These are phyloP conservation scores for Ziziphus jujuba DNA, from an alignment of 306 rosid species.

Conservation along the genomic window DNA sequence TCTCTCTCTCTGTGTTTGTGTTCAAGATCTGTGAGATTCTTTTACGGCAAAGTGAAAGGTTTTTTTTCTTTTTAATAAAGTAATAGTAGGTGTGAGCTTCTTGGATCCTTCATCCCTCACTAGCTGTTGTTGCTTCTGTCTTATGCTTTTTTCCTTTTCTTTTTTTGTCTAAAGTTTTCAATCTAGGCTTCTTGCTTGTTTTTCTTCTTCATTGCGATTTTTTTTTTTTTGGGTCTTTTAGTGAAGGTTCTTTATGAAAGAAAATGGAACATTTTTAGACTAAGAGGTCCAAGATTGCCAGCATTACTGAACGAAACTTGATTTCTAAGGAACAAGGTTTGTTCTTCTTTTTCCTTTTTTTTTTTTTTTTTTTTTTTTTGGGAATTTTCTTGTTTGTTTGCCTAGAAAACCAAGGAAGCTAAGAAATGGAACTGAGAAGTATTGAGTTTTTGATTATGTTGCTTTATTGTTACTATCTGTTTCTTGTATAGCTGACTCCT, in stretches of 20 bases:
- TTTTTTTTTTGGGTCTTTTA: background rate
- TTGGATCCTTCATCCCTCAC: constrained; percentile 1
- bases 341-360: constrained; percentile 35
- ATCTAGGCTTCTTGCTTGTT: too few relatives aligned
- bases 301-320: constrained; percentile 33
- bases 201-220: constrained; percentile 3
- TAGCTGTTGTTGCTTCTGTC: background rate
- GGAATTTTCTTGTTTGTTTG: constrained; percentile 8
- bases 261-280: constrained; percentile 56
- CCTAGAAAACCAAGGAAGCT: background rate
- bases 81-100: constrained; percentile 17
- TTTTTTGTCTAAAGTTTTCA: constrained; percentile 12
- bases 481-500: too few relatives aligned
- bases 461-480: background rate
- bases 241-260: constrained; percentile 37
- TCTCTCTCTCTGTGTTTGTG: background rate
- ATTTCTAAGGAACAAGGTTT: constrained; percentile 32
- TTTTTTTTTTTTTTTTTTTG: background rate
- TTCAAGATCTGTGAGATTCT: constrained; percentile 14
- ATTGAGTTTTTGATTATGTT: background rate
- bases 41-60: background rate
- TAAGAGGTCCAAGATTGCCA: constrained; percentile 41
- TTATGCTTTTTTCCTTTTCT: too few relatives aligned
- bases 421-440: background rate
- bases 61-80: background rate